Conservation (phyloP, 2,329 filamentous ascomycete species). For the Chrysosporium keratinophilum region DNA sequence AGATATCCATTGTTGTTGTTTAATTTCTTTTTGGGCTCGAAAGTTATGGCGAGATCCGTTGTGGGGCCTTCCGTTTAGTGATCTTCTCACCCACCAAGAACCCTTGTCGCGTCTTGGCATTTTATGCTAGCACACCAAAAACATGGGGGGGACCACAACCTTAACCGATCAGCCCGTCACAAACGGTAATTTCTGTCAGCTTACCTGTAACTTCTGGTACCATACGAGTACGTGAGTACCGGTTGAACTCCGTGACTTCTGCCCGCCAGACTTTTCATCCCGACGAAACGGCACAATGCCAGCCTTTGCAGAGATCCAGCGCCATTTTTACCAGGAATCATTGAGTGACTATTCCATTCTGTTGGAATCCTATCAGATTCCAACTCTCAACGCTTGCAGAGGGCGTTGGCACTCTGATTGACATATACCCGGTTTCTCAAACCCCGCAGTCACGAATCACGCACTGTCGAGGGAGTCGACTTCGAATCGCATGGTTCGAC, state of each 20-base stretch:
- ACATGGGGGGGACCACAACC: neutral
- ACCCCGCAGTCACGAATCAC: neutral
- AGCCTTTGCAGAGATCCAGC: neutral
- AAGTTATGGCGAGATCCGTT: slow-evolving; percentile 7
- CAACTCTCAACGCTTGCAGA: neutral
- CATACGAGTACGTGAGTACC: neutral
- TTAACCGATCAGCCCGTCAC: neutral
- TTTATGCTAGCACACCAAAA: slow-evolving; percentile 6
- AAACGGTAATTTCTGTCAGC: neutral
- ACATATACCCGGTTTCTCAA: neutral
- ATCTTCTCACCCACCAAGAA: neutral
- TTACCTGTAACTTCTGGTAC: neutral
- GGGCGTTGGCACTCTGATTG: neutral
- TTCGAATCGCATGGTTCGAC: neutral
- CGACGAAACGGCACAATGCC: slow-evolving; percentile 1
- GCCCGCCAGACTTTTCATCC: neutral
- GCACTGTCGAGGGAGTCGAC: neutral
- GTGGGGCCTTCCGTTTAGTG: slow-evolving; percentile 1
- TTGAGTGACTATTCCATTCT: slow-evolving; percentile 1
- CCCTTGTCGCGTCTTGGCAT: slow-evolving; percentile 5
- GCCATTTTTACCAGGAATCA: neutral
- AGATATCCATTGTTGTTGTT: neutral
- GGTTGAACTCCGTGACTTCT: neutral
- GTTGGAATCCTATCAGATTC: slow-evolving; percentile 6
- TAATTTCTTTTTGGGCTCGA: neutral